phyloP scores from a whole-genome alignment of 495 filamentous ascomycete genomes.

The Poronia punctata region DNA sequence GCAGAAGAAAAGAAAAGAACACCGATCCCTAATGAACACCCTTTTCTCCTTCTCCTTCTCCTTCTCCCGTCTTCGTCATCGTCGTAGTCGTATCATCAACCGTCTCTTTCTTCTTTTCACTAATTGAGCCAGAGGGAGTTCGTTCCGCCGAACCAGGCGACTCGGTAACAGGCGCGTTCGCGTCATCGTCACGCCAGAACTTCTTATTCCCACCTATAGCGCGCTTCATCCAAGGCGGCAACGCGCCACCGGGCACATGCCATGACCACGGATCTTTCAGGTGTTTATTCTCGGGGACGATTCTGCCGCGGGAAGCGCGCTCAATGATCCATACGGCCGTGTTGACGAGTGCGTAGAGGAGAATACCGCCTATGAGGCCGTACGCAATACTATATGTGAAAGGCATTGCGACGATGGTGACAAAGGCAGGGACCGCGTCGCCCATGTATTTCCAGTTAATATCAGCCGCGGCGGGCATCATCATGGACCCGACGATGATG shows the following conservation, averaged over 20 bases:
- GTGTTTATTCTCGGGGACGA: slow-evolving; percentile 64
- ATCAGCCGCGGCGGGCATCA: slow-evolving; percentile 64
- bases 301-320: slow-evolving; percentile 55
- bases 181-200: slow-evolving; percentile 51
- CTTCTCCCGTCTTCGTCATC: too few species aligned
- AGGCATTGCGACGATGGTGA: slow-evolving; percentile 78
- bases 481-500: slow-evolving; percentile 73
- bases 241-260: slow-evolving; percentile 56
- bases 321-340: slow-evolving; percentile 56
- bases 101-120: too few species aligned
- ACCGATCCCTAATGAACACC: too few species aligned
- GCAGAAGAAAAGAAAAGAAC: too few species aligned
- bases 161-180: slow-evolving; percentile 16
- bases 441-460: slow-evolving; percentile 81
- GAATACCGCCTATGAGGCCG: slow-evolving; percentile 68
- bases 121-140: slow-evolving; percentile 1
- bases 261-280: slow-evolving; percentile 70
- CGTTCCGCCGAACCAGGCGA: slow-evolving; percentile 2
- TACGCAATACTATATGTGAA: slow-evolving; percentile 78
- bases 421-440: slow-evolving; percentile 71
- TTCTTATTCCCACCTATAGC: slow-evolving; percentile 56
- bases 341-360: slow-evolving; percentile 66
- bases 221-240: slow-evolving; percentile 62
- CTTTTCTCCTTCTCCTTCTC: too few species aligned
- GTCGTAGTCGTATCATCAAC: too few species aligned